Evolutionary conservation across 202 grass and related monocot genomes (phyloP).

Genomic region (Brachypodium distachyon): DNA sequence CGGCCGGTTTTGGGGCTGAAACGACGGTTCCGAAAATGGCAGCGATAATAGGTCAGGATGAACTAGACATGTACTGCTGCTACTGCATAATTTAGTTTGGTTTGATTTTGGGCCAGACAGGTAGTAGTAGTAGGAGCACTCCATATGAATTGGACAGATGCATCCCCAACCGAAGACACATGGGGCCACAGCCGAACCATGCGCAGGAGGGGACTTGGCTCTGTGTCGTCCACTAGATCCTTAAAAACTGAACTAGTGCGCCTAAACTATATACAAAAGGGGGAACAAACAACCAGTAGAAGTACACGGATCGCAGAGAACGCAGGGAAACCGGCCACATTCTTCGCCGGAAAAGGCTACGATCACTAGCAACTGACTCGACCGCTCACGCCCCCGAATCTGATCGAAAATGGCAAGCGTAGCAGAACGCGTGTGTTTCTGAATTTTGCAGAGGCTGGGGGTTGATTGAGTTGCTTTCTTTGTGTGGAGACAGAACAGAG

Average conservation of each 20-base stretch:
- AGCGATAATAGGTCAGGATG: neutral
- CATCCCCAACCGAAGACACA: constrained; percentile 31
- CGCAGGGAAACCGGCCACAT: constrained; percentile 28
- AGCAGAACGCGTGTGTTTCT: no score
- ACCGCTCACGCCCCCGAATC: neutral
- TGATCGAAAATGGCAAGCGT: neutral
- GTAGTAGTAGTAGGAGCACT: no score
- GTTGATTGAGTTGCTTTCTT: neutral
- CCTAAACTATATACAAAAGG: neutral
- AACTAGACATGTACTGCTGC: no score
- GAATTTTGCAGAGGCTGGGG: no score
- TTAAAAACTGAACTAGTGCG: neutral
- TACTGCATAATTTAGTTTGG: no score
- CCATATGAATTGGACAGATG: constrained; percentile 2
- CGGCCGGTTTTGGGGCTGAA: no score
- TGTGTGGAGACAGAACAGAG: neutral
- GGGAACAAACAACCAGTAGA: neutral
- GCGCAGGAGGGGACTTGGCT: neutral
- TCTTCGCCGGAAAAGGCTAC: constrained; percentile 24
- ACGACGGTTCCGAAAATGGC: no score
- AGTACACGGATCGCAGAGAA: neutral
- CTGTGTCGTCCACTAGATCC: constrained; percentile 29
- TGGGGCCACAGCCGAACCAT: constrained; percentile 13
- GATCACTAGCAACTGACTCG: neutral
- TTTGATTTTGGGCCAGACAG: no score